phyloP scores from a whole-genome alignment of 2,329 filamentous ascomycete genomes.

The Elsinoe necatrix region DNA sequence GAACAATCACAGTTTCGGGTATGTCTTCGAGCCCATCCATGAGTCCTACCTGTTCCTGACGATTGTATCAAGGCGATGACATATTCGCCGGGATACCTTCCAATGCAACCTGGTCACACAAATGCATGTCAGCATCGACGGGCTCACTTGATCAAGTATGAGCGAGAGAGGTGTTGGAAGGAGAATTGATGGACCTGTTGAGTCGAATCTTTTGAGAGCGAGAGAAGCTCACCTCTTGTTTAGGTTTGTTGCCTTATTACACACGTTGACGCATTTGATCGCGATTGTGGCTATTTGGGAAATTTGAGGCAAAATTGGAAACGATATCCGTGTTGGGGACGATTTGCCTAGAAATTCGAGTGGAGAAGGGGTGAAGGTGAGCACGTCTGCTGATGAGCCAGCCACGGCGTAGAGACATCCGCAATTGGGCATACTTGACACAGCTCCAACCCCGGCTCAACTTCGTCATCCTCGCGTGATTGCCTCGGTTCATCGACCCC shows the following conservation, averaged over 20 bases:
- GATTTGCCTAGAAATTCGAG: not conserved
- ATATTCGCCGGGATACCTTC: no score
- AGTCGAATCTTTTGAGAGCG: not conserved
- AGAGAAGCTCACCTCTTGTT: not conserved
- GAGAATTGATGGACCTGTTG: not conserved
- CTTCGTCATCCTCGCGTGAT: not conserved
- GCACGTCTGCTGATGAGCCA: not conserved
- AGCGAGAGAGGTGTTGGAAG: not conserved
- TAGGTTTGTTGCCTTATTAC: not conserved
- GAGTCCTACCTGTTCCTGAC: not conserved
- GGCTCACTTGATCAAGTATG: not conserved
- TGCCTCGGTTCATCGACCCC: conserved; percentile 11
- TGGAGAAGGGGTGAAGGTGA: not conserved
- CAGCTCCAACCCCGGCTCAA: not conserved
- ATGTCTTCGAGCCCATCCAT: conserved; percentile 10
- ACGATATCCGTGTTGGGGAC: conserved; percentile 1
- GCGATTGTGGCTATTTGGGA: not conserved
- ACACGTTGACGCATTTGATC: not conserved
- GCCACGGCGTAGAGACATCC: no score
- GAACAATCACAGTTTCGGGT: not conserved
- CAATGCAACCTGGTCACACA: not conserved
- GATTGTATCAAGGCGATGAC: no score
- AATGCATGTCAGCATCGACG: not conserved
- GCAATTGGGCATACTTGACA: not conserved
- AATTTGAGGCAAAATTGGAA: conserved; percentile 3